These are phyloP conservation scores for Paracoccidioides brasiliensis DNA, from an alignment of 2,329 filamentous ascomycete genomes.

Conservation along the genomic window DNA sequence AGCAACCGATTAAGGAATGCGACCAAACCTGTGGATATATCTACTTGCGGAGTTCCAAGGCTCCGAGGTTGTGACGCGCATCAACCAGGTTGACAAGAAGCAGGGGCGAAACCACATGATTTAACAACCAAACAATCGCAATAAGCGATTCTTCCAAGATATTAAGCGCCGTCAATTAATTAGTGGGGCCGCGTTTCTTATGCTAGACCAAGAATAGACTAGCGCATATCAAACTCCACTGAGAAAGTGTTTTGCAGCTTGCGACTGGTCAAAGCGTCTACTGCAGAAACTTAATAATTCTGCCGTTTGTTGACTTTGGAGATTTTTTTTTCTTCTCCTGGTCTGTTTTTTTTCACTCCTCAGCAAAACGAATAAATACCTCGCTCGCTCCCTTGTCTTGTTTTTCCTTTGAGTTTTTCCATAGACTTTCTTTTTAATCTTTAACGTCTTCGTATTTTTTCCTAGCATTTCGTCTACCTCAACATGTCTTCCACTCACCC, in stretches of 20 bases:
- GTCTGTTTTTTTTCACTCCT: conserved; percentile 7
- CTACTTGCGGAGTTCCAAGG: too few relatives aligned
- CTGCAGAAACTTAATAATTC: conserved; percentile 7
- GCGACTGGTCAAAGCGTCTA: not conserved
- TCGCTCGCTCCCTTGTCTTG: conserved; percentile 2
- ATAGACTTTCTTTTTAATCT: not conserved
- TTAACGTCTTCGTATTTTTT: not conserved
- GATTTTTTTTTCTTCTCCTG: conserved; percentile 10
- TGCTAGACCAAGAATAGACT: not conserved
- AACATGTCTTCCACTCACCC: conserved; percentile 39
- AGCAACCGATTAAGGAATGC: not conserved
- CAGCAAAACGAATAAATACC: not conserved
- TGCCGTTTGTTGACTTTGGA: conserved; percentile 9
- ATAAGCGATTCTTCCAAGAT: not conserved
- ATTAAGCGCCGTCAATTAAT: not conserved
- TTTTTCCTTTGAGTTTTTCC: conserved; percentile 2
- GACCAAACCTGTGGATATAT: not conserved
- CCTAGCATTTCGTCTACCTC: conserved; percentile 3
- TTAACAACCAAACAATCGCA: too few relatives aligned
- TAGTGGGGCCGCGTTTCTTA: not conserved
- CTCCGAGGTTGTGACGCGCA: too few relatives aligned
- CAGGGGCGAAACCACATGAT: too few relatives aligned
- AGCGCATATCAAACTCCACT: not conserved
- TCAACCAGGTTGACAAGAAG: too few relatives aligned
- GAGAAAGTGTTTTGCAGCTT: not conserved